Evolutionary conservation across 208 protist species (phyloP).

Genomic region (Phytomonas sp.): DNA sequence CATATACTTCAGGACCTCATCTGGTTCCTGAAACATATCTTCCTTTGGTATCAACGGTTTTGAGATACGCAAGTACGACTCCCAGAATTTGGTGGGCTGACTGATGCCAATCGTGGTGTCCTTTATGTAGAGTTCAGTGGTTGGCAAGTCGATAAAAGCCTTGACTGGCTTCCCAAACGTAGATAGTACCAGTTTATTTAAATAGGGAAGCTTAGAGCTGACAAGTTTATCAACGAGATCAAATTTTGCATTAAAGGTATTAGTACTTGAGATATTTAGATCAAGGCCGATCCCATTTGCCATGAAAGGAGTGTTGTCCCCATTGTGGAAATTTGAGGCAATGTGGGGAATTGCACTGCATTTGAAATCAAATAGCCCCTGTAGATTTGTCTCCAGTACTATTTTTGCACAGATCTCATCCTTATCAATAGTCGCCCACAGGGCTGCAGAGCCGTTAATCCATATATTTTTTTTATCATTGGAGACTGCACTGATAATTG

Average conservation of each 20-base stretch:
- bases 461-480: neutral
- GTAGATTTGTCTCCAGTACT: neutral
- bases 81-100: neutral
- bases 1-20: neutral
- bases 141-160: neutral
- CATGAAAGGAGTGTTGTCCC: neutral
- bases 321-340: neutral
- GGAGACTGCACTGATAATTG: neutral
- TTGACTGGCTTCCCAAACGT: neutral
- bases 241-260: neutral
- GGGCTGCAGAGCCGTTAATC: neutral
- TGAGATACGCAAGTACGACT: neutral
- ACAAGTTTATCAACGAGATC: neutral
- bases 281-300: neutral
- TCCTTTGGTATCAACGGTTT: neutral
- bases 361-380: neutral
- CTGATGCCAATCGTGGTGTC: neutral
- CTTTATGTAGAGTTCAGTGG: neutral
- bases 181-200: neutral
- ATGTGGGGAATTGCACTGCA: neutral
- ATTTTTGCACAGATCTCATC: neutral
- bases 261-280: neutral
- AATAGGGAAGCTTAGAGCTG: neutral
- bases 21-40: neutral
- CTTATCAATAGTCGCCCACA: neutral